Percentiles rank a stretch among this genome's conserved stretches.
Conservation (phyloP, 2,329 filamentous ascomycete genomes). For the Colletotrichum sidae region DNA sequence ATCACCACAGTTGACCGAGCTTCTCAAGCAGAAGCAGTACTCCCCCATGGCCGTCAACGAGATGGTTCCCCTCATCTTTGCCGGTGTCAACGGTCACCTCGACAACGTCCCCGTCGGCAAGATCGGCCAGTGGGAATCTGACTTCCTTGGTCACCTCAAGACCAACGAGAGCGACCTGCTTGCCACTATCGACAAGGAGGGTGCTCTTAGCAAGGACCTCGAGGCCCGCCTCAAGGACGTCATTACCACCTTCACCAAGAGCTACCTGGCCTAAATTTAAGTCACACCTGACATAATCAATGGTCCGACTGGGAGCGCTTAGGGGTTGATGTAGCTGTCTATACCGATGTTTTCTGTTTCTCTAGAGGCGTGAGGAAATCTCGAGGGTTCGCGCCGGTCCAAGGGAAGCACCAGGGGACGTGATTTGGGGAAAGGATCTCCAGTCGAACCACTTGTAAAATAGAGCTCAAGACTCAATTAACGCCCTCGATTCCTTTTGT, state of each 20-base stretch:
- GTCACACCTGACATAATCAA: slow-evolving; percentile 45
- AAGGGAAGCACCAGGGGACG: slow-evolving; percentile 49
- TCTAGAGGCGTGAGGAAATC: slow-evolving; percentile 59
- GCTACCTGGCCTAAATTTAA: slow-evolving; percentile 75
- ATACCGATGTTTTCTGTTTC: slow-evolving; percentile 62
- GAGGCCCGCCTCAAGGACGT: slow-evolving; percentile 86
- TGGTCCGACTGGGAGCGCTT: slow-evolving; percentile 41
- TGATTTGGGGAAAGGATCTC: slow-evolving; percentile 53
- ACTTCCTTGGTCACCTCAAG: slow-evolving; percentile 93
- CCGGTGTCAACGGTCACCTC: slow-evolving; percentile 97
- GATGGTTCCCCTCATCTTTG: slow-evolving; percentile 99
- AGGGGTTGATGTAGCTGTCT: slow-evolving; percentile 56
- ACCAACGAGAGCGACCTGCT: slow-evolving; percentile 89
- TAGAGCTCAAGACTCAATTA: slow-evolving; percentile 72
- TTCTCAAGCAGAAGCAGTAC: slow-evolving; percentile 99
- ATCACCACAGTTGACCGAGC: slow-evolving; percentile 79
- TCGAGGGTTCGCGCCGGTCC: slow-evolving; percentile 59
- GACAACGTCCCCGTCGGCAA: slow-evolving; percentile 90
- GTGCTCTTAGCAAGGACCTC: slow-evolving; percentile 92
- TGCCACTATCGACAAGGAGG: slow-evolving; percentile 93
- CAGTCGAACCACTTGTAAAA: slow-evolving; percentile 70
- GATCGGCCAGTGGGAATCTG: slow-evolving; percentile 93
- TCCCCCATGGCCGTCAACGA: slow-evolving; percentile 98
- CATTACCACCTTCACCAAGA: slow-evolving; percentile 88
- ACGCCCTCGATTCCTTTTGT: slow-evolving; percentile 72